Evolutionary conservation across 1,284 basidiomycete species (phyloP).

Genomic region (Sporisorium graminicola): DNA sequence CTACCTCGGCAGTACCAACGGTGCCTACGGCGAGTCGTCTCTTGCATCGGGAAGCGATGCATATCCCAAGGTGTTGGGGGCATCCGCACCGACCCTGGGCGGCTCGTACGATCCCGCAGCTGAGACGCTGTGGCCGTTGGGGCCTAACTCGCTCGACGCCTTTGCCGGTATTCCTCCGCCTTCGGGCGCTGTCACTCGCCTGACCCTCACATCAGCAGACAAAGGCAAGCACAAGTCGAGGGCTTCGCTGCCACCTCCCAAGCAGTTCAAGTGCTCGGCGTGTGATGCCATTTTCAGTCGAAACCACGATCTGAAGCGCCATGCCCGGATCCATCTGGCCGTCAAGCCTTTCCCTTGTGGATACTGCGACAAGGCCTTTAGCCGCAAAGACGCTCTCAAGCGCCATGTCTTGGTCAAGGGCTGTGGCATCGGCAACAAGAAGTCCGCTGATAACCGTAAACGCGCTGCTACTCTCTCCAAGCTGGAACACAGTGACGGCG

Average conservation of each 20-base stretch:
- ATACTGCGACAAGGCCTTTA: constrained; percentile 62
- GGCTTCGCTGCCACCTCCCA: constrained; percentile 40
- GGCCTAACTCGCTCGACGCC: constrained; percentile 42
- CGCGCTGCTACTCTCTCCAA: constrained; percentile 42
- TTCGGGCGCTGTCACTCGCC: constrained; percentile 19
- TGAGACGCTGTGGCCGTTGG: constrained; percentile 43
- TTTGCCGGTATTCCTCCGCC: constrained; percentile 44
- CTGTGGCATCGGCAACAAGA: constrained; percentile 54
- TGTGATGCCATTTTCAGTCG: constrained; percentile 63
- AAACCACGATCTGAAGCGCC: constrained; percentile 66
- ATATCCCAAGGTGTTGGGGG: constrained; percentile 25
- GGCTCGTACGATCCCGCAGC: constrained; percentile 29
- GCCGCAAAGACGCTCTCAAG: constrained; percentile 64
- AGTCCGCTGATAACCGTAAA: constrained; percentile 35
- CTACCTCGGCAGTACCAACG: constrained; percentile 24
- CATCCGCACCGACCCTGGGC: constrained; percentile 12
- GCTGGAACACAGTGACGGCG: constrained; percentile 32
- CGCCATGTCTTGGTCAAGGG: constrained; percentile 61
- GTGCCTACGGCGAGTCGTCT: constrained; percentile 27
- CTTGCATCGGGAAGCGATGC: constrained; percentile 17
- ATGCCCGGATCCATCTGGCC: constrained; percentile 64
- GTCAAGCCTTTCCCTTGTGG: constrained; percentile 62
- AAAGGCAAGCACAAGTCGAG: constrained; percentile 31
- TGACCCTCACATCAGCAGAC: constrained; percentile 43
- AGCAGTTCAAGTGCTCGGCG: constrained; percentile 60